Evolutionary conservation across 1,284 basidiomycete genomes (phyloP).

Genomic region (Trichosporon sp.): DNA sequence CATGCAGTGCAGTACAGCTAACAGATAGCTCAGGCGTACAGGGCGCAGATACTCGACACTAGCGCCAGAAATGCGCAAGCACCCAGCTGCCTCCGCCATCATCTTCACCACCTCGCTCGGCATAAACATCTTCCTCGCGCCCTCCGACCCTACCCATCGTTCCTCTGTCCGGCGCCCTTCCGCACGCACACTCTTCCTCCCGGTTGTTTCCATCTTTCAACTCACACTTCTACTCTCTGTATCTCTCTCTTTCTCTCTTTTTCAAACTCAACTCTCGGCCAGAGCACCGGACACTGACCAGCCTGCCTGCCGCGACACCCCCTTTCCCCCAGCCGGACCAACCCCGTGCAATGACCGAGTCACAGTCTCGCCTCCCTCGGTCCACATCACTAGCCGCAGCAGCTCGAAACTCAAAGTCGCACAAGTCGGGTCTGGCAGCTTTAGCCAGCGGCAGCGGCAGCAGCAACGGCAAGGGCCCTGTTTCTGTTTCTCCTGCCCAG

Average conservation of each 20-base stretch:
- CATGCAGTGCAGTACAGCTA: neutral
- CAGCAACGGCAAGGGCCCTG: neutral
- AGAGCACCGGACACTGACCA: neutral
- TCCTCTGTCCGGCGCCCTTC: no score
- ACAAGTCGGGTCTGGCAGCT: neutral
- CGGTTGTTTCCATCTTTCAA: no score
- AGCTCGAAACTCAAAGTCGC: neutral
- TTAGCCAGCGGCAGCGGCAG: neutral
- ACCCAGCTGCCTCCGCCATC: no score
- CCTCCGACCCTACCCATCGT: no score
- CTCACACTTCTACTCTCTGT: neutral
- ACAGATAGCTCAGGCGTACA: no score
- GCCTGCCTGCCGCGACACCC: neutral
- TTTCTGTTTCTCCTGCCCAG: neutral
- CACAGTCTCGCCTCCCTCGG: neutral
- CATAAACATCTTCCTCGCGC: no score
- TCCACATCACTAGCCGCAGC: neutral
- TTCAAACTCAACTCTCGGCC: neutral
- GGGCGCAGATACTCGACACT: no score
- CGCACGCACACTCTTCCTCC: no score
- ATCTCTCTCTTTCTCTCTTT: neutral
- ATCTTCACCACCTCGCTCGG: no score
- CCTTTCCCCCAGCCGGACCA: neutral
- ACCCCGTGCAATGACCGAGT: neutral
- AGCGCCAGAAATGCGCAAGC: no score